Conservation (phyloP, 257 asterid genomes). For the Solanum microdontum region DNA sequence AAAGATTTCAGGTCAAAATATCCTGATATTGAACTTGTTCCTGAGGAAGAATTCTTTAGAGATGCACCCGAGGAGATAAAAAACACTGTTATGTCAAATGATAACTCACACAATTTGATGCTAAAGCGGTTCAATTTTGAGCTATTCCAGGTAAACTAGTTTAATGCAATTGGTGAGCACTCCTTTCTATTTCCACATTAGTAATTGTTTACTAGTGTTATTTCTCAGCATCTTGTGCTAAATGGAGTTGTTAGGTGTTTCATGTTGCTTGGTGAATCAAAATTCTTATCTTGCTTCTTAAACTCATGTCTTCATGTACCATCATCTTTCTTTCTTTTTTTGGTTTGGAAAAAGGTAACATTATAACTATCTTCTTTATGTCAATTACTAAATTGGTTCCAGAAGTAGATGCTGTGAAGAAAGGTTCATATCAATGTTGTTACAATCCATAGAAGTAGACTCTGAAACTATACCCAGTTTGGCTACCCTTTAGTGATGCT, state of each 20-base stretch:
- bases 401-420: background rate
- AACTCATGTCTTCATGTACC: background rate
- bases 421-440: background rate
- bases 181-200: background rate
- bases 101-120: slow-evolving; percentile 69
- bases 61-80: slow-evolving; percentile 81
- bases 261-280: background rate
- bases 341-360: background rate
- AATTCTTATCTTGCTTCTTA: background rate
- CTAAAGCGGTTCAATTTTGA: slow-evolving; percentile 90
- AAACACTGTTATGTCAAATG: slow-evolving; percentile 47
- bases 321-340: background rate
- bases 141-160: slow-evolving; percentile 59
- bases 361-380: background rate
- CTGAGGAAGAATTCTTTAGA: slow-evolving; percentile 75
- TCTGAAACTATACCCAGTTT: background rate
- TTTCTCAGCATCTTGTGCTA: background rate
- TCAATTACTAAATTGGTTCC: background rate
- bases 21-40: slow-evolving; percentile 80
- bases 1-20: slow-evolving; percentile 87
- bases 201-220: background rate
- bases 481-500: background rate
- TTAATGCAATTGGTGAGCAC: background rate
- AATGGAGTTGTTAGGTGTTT: background rate
- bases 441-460: background rate